Base-by-base conservation (phyloP, 768 basidiomycete genomes). In the Lactarius sp. region DNA sequence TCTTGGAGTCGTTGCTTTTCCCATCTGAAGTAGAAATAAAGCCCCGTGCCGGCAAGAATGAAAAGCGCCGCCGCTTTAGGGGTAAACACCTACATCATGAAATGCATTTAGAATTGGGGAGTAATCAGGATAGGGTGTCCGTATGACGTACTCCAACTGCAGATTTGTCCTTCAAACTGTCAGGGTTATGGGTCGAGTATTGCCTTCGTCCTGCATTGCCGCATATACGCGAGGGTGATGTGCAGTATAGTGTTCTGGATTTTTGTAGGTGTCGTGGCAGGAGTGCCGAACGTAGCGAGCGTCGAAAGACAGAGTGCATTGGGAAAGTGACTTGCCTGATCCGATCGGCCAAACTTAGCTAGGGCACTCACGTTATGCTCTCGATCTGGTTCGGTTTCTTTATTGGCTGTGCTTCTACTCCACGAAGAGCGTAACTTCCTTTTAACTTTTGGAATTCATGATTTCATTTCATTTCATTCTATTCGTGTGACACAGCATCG, bases 11-110 rank as follows among this genome's bases (percentile, higher is more conserved):
- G 83, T 46, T 79, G 79, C 77, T 98, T 98, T 75, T 98, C 94
- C 60, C 85, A 78, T 57, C 85, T 82, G 76, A 99, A 98, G 77
- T 98, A 98, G 69, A 82, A 86, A 71, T 85, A 91, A 18, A 99
- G 78, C 2, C 87, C 94, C 12, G 82, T 76, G 1, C 94, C 94
- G 7, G 92, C 87, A 1, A 82, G 77, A n/a, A 96, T 74, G 73
- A 99, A 97, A 22, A 98, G 70, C 0, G 80, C 85, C 0, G 92
- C 95, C 1, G 94, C 86, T 57, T 79, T 81, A 33, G 93, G 94
- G 2, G 93, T 94, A 73, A 98, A 97, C n/a, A 92, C 90, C 95
- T 98, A 69, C 18, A 46, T 64, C 58, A 46, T 20, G 6, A 42
- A 22, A 18, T 20, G 20, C 37, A 52, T 20, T 36, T 56, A 42